Percentiles rank a stretch among this genome's conserved stretches.
phyloP scores from a whole-genome alignment of 306 rosid species.

The Malus orientalis region DNA sequence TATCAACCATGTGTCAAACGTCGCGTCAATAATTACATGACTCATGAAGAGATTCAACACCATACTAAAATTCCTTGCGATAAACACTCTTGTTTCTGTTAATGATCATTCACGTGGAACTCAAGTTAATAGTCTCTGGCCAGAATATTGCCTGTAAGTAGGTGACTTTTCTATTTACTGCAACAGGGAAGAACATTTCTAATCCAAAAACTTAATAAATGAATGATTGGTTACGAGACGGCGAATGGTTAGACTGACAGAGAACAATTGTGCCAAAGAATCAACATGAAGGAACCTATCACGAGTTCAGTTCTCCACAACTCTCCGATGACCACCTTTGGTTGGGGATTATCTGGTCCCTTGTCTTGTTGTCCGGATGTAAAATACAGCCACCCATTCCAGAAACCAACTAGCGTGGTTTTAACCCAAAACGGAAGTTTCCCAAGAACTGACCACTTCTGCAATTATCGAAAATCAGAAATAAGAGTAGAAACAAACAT shows the following conservation, averaged over 20 bases:
- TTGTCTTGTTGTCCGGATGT: slow-evolving; percentile 91
- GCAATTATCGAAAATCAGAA: slow-evolving; percentile 20
- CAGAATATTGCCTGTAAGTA: background rate
- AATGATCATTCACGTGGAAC: background rate
- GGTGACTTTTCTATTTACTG: background rate
- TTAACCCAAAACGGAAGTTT: slow-evolving; percentile 85
- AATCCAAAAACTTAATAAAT: too few species aligned
- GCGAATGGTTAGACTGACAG: too few species aligned
- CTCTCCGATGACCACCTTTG: slow-evolving; percentile 71
- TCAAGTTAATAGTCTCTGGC: background rate
- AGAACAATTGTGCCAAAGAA: background rate
- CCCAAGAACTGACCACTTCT: slow-evolving; percentile 90
- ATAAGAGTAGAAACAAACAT: slow-evolving; percentile 5
- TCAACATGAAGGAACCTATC: slow-evolving; percentile 15
- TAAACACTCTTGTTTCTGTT: too few species aligned
- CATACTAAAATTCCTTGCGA: too few species aligned
- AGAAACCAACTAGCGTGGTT: slow-evolving; percentile 76
- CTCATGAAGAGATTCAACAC: too few species aligned
- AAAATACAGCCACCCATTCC: slow-evolving; percentile 90
- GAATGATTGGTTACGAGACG: too few species aligned
- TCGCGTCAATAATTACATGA: too few species aligned
- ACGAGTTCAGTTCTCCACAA: slow-evolving; percentile 59
- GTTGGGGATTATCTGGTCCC: slow-evolving; percentile 76
- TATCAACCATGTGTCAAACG: too few species aligned
- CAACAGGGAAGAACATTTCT: too few species aligned